Base-by-base conservation (phyloP, 2,329 filamentous ascomycete genomes). In the Dactylellina haptotyla region DNA sequence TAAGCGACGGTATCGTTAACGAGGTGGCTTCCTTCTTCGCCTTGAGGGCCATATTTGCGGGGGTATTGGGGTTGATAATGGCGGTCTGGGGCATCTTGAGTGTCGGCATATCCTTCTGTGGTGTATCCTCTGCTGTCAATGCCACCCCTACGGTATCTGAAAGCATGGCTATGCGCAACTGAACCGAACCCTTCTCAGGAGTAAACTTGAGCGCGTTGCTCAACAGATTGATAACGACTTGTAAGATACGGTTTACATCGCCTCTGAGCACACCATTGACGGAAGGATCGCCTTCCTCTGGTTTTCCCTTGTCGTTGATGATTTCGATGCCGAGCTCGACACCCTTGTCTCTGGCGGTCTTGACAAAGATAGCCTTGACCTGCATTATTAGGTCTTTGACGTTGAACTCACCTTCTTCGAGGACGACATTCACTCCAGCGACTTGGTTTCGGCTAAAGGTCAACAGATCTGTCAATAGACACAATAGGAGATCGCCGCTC, bases 401-500 rank as follows among this genome's bases (percentile, higher is more conserved):
- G 9, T 89, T 85, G 78, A 97, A 97, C 77, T 97, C 93, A 74
- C 87, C 91, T 79, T 96, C 90, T 77, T 97, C 92, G 0, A 97
- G 83, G 41, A 84, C 89, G 37, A 97, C 83, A 26, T 74, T 76
- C 73, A 93, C 88, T 76, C 96, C 91, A 1, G 92, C 93, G 56
- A 97, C 93, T 80, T 97, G 92, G 78, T 97, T 97, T 81, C 96
- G 96, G 79, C 91, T 95, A 81, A 97, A 97, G 30, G 91, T 96
- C 46, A 97, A 82, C 3, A 97, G 84, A 82, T 97, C 93, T 45
- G 95, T 95, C 4, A 97, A 83, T 1, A 97, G 85, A 79, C 97
- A 93, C 1, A 96, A 84, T 9, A 97, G 82, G 4, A 97, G 82
- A 79, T 97, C 93, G 3, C 87, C 92, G 16, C 91, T 93, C 81